Evolutionary conservation across 2,329 filamentous ascomycete genomes (phyloP).

Genomic region (Colletotrichum cordylinicola): DNA sequence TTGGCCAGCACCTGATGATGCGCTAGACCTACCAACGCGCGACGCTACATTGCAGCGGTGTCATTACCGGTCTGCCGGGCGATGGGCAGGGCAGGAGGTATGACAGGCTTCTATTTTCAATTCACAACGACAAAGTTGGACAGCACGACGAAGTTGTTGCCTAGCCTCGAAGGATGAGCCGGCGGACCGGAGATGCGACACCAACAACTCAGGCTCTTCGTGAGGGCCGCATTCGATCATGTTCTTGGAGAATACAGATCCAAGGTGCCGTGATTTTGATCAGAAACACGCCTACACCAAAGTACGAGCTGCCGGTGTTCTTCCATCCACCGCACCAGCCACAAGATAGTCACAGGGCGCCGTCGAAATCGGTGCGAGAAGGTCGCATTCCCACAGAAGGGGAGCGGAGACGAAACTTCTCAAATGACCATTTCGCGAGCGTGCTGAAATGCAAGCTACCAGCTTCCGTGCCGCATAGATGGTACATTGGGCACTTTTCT

Average conservation of each 20-base stretch:
- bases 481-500: not conserved
- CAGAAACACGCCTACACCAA: not conserved
- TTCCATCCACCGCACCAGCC: not conserved
- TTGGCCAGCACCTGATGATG: not conserved
- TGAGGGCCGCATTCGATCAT: not conserved
- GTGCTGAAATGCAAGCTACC: not conserved
- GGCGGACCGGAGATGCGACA: conserved; percentile 3
- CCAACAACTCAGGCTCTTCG: not conserved
- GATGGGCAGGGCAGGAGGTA: not conserved
- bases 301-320: not conserved
- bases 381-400: not conserved
- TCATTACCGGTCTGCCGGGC: not conserved
- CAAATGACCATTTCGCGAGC: not conserved
- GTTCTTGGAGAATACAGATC: not conserved
- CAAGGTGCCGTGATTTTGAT: not conserved
- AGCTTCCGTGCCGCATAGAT: not conserved
- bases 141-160: not conserved
- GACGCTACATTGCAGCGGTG: not conserved
- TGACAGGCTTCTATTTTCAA: not conserved
- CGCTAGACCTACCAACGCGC: not conserved
- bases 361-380: not conserved
- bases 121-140: not conserved
- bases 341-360: not conserved
- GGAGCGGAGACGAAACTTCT: conserved; percentile 1
- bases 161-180: conserved; percentile 1